phyloP scores from a whole-genome alignment of 1,284 basidiomycete species.

The Cutaneotrichosporon arboriforme region DNA sequence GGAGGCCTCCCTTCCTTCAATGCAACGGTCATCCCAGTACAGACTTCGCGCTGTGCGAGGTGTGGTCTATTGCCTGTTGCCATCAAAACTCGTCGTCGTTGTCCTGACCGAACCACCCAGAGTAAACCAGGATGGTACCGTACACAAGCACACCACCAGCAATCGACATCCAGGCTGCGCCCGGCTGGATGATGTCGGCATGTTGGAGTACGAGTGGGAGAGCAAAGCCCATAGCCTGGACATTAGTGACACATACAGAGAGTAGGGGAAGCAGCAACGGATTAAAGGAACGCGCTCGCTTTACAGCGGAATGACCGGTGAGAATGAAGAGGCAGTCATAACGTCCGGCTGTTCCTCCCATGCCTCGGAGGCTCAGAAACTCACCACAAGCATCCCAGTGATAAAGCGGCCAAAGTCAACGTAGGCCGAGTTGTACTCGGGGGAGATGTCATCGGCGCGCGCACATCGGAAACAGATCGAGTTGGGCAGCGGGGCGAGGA shows the following conservation, averaged over 20 bases:
- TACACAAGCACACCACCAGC: conserved; percentile 91
- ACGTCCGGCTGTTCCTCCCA: neutral
- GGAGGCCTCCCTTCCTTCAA: too few species aligned
- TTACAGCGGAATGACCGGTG: neutral
- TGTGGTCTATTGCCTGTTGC: too few species aligned
- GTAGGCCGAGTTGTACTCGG: conserved; percentile 56
- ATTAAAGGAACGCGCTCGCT: neutral
- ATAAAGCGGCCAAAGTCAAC: conserved; percentile 95
- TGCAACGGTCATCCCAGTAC: too few species aligned
- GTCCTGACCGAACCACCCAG: conserved; percentile 61
- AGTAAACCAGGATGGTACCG: conserved; percentile 83
- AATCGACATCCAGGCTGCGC: conserved; percentile 90
- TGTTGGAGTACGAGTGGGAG: conserved; percentile 89
- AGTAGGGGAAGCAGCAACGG: neutral
- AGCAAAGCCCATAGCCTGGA: conserved; percentile 70
- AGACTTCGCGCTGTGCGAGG: too few species aligned
- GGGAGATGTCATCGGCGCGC: conserved; percentile 53
- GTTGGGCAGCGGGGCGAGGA: conserved; percentile 92
- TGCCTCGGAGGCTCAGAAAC: conserved; percentile 9
- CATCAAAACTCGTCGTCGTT: conserved; percentile 32
- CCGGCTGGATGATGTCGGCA: conserved; percentile 75
- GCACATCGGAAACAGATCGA: conserved; percentile 59
- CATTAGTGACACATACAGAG: neutral
- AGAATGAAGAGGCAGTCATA: too few species aligned
- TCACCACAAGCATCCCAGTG: conserved; percentile 78